These are phyloP conservation scores for Myxozyma nipponensis DNA, from an alignment of 805 yeast genomes.

Conservation along the genomic window DNA sequence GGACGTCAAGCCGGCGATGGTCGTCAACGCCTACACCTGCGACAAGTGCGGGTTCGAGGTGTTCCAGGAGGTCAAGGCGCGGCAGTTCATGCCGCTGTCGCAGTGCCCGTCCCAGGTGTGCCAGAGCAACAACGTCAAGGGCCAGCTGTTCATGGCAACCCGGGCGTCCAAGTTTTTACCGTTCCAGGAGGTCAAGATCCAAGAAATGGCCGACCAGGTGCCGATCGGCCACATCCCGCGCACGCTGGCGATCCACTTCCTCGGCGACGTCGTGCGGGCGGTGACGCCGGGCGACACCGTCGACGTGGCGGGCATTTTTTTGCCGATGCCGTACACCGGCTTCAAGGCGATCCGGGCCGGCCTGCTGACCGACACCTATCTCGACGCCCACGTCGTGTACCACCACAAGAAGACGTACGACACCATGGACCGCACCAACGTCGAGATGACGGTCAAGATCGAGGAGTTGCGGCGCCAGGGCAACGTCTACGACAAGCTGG, in stretches of 20 bases:
- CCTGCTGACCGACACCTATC: constrained; percentile 83
- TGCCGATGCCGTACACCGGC: constrained; percentile 96
- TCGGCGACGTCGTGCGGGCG: constrained; percentile 83
- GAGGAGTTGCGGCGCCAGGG: constrained; percentile 55
- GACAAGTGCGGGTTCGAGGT: constrained; percentile 96
- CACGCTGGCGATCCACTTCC: constrained; percentile 76
- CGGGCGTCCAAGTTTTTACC: constrained; percentile 94
- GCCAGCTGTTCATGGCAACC: constrained; percentile 86
- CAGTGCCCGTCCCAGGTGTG: constrained; percentile 87
- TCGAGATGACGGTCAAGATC: constrained; percentile 55
- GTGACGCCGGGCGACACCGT: constrained; percentile 93
- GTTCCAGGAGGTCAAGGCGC: constrained; percentile 87
- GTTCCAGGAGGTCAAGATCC: constrained; percentile 92
- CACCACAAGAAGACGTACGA: constrained; percentile 90
- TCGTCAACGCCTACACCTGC: constrained; percentile 93
- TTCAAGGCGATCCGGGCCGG: constrained; percentile 92
- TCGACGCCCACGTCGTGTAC: constrained; percentile 78
- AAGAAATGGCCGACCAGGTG: constrained; percentile 92
- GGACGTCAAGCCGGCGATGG: constrained; percentile 90
- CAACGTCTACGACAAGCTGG: constrained; percentile 70
- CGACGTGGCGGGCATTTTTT: constrained; percentile 84
- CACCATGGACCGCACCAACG: constrained; percentile 49
- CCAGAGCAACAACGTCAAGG: constrained; percentile 70
- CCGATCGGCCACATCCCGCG: constrained; percentile 98
- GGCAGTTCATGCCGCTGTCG: constrained; percentile 77